Base-by-base conservation (phyloP, 78 protist species). In the Chrysochromulina tobinii region DNA sequence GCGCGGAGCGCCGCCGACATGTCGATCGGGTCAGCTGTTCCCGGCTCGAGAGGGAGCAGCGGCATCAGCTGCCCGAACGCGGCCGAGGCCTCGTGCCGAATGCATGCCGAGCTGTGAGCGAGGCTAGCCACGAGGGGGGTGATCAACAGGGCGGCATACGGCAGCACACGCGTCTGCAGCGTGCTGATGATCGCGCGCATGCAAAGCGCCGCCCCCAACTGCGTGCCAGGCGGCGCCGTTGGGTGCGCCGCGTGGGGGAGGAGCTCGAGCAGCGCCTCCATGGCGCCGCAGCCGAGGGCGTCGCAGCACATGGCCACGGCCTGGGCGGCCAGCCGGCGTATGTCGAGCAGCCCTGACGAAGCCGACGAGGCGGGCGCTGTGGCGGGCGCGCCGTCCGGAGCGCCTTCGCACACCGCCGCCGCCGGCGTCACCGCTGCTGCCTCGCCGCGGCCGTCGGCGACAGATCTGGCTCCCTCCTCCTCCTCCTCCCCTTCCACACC, bases 1-100 rank as follows among this genome's bases (percentile, higher is more conserved):
- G 25, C 87, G 0, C 2, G 11, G 48, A 94, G 88, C 18, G 17
- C 55, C 18, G 51, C 87, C 7, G 73, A 15, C 90, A 94, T 73
- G n/a, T 91, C 95, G 54, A 11, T 85, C 21, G 96, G 95, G 53
- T 81, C 81, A 5, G 90, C 25, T 23, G 53, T 17, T 69, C 93
- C 89, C 17, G 87, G 81, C 89, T 94, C 95, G 55, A 94, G 92
- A 14, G 96, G 96, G 72, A 94, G 66, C 51, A 94, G 79, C 18
- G 64, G 75, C 50, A 94, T 23, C 48, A 94, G 84, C 21, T 67
- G 51, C 23, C 91, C 96, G 61, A 94, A 94, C 68, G 83, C 51
- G 15, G 50, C 17, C 23, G 93, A 61, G 25, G 72, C 89, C n/a
- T 53, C 11, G 15, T 3, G n/a, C 2, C 96, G 94, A 54, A 89